Conservation (phyloP, 2,329 filamentous ascomycete species). For the Cordyceps javanica region DNA sequence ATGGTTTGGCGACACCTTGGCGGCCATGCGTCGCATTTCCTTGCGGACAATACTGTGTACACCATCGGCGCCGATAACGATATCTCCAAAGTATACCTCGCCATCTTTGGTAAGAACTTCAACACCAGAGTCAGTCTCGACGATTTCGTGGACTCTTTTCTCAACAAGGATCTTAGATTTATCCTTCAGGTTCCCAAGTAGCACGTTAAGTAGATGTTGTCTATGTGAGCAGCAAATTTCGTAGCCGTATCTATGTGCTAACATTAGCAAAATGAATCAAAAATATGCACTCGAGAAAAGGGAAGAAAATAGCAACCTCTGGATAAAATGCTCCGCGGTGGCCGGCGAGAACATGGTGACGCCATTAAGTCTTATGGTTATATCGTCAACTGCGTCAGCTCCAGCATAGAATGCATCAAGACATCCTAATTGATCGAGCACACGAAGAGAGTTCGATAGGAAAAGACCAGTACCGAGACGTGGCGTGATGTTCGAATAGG, state of each 20-base stretch:
- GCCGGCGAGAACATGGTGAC: background rate
- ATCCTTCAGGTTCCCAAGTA: conserved; percentile 26
- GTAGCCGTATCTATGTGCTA: background rate
- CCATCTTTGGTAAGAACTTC: background rate
- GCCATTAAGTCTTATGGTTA: background rate
- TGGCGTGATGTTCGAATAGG: conserved; percentile 34
- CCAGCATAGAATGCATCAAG: conserved; percentile 18
- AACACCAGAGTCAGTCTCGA: conserved; percentile 13
- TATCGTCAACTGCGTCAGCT: background rate
- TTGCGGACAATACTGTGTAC: conserved; percentile 30
- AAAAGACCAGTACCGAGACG: conserved; percentile 42
- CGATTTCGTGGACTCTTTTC: conserved; percentile 12
- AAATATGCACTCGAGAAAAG: no score
- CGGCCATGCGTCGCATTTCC: conserved; percentile 21
- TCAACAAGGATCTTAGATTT: conserved; percentile 18
- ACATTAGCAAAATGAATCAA: no score
- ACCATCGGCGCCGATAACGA: conserved; percentile 34
- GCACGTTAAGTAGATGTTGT: conserved; percentile 24
- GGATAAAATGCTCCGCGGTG: background rate
- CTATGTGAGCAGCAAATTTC: conserved; percentile 19
- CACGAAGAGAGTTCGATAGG: conserved; percentile 36
- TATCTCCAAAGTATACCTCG: conserved; percentile 20
- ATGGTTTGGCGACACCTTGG: conserved; percentile 19
- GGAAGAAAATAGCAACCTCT: background rate
- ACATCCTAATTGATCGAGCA: conserved; percentile 42